Evolutionary conservation across 441 rosid genomes (phyloP).

Genomic region (Populus tomentosa): DNA sequence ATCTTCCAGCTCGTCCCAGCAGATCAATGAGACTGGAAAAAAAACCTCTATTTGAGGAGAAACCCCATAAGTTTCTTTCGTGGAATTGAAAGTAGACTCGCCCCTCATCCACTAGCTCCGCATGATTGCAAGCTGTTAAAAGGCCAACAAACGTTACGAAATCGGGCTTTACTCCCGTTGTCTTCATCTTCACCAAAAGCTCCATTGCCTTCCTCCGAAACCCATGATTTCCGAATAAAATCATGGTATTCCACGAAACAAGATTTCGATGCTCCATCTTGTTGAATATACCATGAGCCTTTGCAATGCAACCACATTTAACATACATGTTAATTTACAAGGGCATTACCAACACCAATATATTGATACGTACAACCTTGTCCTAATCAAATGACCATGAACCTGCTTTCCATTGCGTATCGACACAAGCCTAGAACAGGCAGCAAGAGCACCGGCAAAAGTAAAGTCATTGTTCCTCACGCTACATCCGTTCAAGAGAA

Average conservation of each 20-base stretch:
- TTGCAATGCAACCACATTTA: conserved; percentile 32
- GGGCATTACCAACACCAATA: not conserved
- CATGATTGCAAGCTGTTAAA: conserved; percentile 59
- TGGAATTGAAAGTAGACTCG: conserved; percentile 33
- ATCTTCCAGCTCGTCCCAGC: no score
- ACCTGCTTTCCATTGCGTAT: conserved; percentile 47
- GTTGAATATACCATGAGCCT: conserved; percentile 35
- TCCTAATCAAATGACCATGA: conserved; percentile 39
- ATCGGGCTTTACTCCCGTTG: conserved; percentile 41
- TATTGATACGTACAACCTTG: not conserved
- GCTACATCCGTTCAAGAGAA: conserved; percentile 25
- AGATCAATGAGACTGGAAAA: conserved; percentile 58
- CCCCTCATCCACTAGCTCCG: conserved; percentile 56
- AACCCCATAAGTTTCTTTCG: conserved; percentile 42
- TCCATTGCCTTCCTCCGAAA: conserved; percentile 41
- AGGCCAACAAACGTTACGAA: conserved; percentile 52
- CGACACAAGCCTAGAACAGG: conserved; percentile 53
- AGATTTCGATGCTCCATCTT: conserved; percentile 39
- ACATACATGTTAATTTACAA: not conserved
- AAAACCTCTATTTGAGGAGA: conserved; percentile 50
- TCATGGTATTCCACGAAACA: conserved; percentile 67
- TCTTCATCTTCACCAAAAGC: conserved; percentile 45
- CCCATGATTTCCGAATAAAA: conserved; percentile 54
- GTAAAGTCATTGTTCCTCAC: conserved; percentile 43
- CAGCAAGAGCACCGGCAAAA: conserved; percentile 40